Evolutionary conservation across 495 filamentous ascomycete species (phyloP), one percentile per base, ranked within the genome.

Genomic region (Hypomontagnella submonticulosa): DNA sequence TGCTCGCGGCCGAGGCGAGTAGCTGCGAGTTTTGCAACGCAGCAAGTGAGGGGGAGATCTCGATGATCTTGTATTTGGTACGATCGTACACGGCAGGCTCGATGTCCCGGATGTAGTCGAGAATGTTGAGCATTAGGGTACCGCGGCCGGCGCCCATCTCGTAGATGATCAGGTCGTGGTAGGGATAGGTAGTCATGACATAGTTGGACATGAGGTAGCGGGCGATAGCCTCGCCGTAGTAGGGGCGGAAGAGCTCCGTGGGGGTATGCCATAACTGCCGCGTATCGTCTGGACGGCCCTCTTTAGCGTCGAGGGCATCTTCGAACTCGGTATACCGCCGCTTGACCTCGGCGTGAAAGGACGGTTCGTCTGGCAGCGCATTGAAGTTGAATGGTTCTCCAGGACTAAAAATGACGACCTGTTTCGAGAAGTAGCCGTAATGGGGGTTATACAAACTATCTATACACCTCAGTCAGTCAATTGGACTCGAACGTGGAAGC

Each of bases 211-310:
- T 85, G 4, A 99, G 86, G 71, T 98, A 98, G 23, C 92, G 88
- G 2, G 94, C 93, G 66, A 99, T 93, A 3, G 96, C 90, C 79
- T 98, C 93, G 58, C 95, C 96, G 74, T 99, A 99, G 76, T 95
- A 95, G 1, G 95, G 95, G 52, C 90, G 86, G 77, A 99, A 99
- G 0, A 99, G 85, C 77, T 99, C 95, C 0, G 95, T 99, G 1
- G 95, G 95, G 2, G 95, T 99, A 75, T 98, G 96, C 95, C 95
- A 99, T 34, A 99, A 82, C 80, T 99, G 95, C 1, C 95, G 87
- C 27, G 92, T 88, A 3, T 89, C 84, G 68, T 96, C 90, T 9
- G 79, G 82, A 8, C 40, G 34, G 43, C 71, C 71, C 0, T 86
- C 75, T 40, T 80, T 79, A 33, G 81, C 84, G 67, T 99, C 95